Percentiles rank a stretch among this genome's conserved stretches.
phyloP scores from a whole-genome alignment of 164 flowering plant genomes.

The Berberis vulgaris region DNA sequence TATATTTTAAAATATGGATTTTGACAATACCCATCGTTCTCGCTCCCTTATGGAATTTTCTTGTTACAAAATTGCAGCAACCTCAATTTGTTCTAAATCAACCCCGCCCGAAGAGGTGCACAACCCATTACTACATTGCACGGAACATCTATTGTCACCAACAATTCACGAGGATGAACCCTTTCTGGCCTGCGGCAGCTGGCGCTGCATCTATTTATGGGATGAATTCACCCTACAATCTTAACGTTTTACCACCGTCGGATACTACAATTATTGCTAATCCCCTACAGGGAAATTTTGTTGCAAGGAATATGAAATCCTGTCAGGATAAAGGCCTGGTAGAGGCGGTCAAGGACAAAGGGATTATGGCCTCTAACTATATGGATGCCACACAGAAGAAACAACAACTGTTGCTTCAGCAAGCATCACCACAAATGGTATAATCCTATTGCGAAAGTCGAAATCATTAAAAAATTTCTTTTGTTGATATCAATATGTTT shows the following conservation, averaged over 20 bases:
- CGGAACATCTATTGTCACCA: conserved; percentile 52
- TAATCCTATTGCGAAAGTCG: conserved; percentile 21
- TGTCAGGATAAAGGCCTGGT: conserved; percentile 50
- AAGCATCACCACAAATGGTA: conserved; percentile 44
- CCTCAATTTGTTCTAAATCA: conserved; percentile 30
- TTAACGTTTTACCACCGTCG: conserved; percentile 49
- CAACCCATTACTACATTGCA: conserved; percentile 92
- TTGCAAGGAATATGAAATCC: conserved; percentile 30
- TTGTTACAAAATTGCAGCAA: conserved; percentile 31
- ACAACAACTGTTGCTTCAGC: conserved; percentile 59
- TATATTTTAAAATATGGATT: too few relatives aligned
- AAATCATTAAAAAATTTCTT: neutral
- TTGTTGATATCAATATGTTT: too few relatives aligned
- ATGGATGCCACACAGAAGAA: conserved; percentile 54
- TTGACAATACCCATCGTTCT: too few relatives aligned
- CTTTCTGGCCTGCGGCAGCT: conserved; percentile 60
- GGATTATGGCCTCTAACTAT: conserved; percentile 28
- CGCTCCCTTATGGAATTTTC: neutral
- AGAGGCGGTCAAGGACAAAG: conserved; percentile 41
- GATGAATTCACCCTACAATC: conserved; percentile 52
- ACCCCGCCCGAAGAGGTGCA: conserved; percentile 74
- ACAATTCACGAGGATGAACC: conserved; percentile 60
- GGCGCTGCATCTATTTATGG: conserved; percentile 67
- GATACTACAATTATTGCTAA: conserved; percentile 26
- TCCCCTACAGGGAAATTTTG: conserved; percentile 33